Conservation (phyloP, 2,329 filamentous ascomycete species). For the Emergomyces orientalis region DNA sequence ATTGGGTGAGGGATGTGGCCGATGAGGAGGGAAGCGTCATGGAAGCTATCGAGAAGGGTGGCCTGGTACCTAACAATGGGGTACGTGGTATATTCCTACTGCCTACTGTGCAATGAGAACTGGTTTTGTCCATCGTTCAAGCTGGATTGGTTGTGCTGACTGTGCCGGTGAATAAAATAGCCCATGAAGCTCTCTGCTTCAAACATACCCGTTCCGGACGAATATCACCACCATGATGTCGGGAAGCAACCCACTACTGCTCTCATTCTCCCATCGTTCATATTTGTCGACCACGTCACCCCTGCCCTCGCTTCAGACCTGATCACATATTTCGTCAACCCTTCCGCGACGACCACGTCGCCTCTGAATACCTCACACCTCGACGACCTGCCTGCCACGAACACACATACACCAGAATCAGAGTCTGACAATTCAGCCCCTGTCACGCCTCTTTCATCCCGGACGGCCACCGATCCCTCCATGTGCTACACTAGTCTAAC, state of each 20-base stretch:
- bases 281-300: conserved; percentile 71
- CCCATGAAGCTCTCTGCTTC: conserved; percentile 84
- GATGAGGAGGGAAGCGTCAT: conserved; percentile 82
- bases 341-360: conserved; percentile 64
- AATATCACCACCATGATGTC: conserved; percentile 50
- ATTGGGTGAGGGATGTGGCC: conserved; percentile 83
- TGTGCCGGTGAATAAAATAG: conserved; percentile 34
- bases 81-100: conserved; percentile 21
- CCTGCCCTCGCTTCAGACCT: conserved; percentile 63
- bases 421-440: not conserved
- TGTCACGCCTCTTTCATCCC: conserved; percentile 10
- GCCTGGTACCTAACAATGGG: conserved; percentile 34
- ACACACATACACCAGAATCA: conserved; percentile 8
- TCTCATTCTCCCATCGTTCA: conserved; percentile 77
- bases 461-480: conserved; percentile 12
- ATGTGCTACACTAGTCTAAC: conserved; percentile 22
- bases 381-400: not conserved
- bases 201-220: conserved; percentile 71
- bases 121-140: not conserved
- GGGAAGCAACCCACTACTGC: conserved; percentile 61
- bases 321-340: conserved; percentile 58
- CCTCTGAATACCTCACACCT: conserved; percentile 37
- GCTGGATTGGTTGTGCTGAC: not conserved
- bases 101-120: not conserved
- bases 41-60: conserved; percentile 55